A percentile compares a stretch with the other conserved stretches of the same genome.
phyloP scores from a whole-genome alignment of 1,284 basidiomycete species.

The Cutaneotrichosporon curvatum region DNA sequence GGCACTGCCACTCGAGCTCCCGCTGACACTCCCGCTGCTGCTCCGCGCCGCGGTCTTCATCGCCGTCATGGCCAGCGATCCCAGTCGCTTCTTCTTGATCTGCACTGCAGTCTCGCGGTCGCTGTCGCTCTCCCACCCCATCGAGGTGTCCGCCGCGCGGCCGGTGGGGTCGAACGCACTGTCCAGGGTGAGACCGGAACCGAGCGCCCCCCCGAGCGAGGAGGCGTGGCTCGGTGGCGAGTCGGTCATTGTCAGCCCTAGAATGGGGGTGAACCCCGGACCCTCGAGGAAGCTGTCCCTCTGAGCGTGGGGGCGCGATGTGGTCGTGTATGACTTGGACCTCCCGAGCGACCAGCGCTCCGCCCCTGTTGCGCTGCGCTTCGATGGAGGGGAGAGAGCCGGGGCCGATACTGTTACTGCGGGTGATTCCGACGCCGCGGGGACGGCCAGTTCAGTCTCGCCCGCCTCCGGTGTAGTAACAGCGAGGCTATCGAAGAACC shows the following conservation, averaged over 20 bases:
- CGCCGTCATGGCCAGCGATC: constrained; percentile 10
- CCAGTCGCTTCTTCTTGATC: not conserved
- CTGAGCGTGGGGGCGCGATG: not conserved
- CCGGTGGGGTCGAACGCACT: constrained; percentile 6
- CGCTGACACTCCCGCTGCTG: not conserved
- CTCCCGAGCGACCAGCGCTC: not conserved
- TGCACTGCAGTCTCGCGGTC: constrained; percentile 7
- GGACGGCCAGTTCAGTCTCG: not conserved
- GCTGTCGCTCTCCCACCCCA: constrained; percentile 14
- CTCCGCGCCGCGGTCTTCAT: not conserved
- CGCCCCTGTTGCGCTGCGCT: not conserved
- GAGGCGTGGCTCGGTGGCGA: not conserved
- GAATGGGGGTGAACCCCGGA: no score
- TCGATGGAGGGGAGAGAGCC: not conserved
- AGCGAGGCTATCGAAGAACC: not conserved
- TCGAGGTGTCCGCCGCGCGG: not conserved
- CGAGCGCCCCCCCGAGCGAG: not conserved
- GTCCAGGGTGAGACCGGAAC: not conserved
- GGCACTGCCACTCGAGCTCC: not conserved
- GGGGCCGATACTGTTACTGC: constrained; percentile 1
- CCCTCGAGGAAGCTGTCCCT: constrained; percentile 2
- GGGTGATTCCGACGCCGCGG: not conserved
- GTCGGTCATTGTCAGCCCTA: no score
- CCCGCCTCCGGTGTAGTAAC: not conserved
- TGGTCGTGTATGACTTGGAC: not conserved